These are phyloP conservation scores for Bruguiera hainesii DNA, from an alignment of 441 rosid genomes.

Conservation along the genomic window DNA sequence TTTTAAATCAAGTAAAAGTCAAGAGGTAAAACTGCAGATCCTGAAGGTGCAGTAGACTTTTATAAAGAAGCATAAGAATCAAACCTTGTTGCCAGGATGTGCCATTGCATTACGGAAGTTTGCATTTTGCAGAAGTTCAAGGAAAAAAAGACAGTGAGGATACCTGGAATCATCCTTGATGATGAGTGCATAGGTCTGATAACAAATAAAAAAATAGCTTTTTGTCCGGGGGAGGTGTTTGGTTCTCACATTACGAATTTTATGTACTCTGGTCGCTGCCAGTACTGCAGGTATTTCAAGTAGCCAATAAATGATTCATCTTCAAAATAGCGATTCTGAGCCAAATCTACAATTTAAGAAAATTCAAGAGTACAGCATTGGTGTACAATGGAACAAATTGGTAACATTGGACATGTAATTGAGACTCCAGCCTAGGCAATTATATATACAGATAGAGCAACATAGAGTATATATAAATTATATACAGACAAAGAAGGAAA, in stretches of 20 bases:
- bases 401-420: neutral
- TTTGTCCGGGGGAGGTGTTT: no score
- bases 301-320: conserved; percentile 96
- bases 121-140: conserved; percentile 91
- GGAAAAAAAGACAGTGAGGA: conserved; percentile 89
- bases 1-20: neutral
- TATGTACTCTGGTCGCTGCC: conserved; percentile 90
- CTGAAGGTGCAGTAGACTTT: neutral
- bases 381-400: neutral
- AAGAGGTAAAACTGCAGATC: neutral
- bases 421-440: neutral
- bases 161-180: conserved; percentile 56
- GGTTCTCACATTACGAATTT: conserved; percentile 81
- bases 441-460: no score
- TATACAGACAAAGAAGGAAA: no score
- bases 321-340: conserved; percentile 96
- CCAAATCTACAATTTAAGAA: conserved; percentile 58
- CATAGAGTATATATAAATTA: no score
- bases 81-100: conserved; percentile 94
- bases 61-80: conserved; percentile 15
- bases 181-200: conserved; percentile 8
- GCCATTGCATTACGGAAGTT: conserved; percentile 95
- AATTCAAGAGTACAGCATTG: conserved; percentile 17
- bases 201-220: neutral
- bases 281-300: conserved; percentile 92